phyloP scores from a whole-genome alignment of 2,329 filamentous ascomycete genomes.

The Aureobasidium lini region DNA sequence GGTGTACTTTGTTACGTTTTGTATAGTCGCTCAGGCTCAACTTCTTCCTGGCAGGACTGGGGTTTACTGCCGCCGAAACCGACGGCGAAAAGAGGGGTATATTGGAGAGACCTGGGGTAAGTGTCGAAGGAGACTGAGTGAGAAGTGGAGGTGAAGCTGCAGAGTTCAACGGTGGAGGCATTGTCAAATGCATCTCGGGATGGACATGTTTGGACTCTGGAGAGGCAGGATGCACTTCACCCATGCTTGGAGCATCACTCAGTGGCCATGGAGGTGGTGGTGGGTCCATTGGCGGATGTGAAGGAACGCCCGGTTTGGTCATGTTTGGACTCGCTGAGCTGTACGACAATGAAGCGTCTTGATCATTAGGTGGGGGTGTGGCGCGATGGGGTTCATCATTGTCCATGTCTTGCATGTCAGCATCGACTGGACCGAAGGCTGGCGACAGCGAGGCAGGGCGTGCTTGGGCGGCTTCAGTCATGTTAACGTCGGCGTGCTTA shows the following conservation, averaged over 20 bases:
- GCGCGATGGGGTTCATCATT: neutral
- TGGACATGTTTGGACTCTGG: slow-evolving; percentile 16
- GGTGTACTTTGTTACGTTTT: slow-evolving; percentile 32
- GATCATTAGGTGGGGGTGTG: neutral
- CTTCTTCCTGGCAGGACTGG: slow-evolving; percentile 40
- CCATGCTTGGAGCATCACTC: neutral
- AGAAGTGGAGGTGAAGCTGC: neutral
- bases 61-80: slow-evolving; percentile 34
- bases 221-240: slow-evolving; percentile 11
- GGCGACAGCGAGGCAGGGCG: neutral
- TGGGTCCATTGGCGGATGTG: slow-evolving; percentile 27
- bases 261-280: slow-evolving; percentile 22
- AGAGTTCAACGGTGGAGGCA: slow-evolving; percentile 26
- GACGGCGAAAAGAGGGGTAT: slow-evolving; percentile 28
- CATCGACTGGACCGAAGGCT: slow-evolving; percentile 8
- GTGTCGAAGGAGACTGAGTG: slow-evolving; percentile 23
- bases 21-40: slow-evolving; percentile 46
- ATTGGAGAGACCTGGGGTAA: slow-evolving; percentile 16
- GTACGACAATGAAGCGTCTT: neutral
- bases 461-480: slow-evolving; percentile 12
- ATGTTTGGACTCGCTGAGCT: slow-evolving; percentile 3
- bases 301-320: slow-evolving; percentile 7
- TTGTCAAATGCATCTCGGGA: slow-evolving; percentile 24
- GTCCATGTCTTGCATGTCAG: slow-evolving; percentile 41
- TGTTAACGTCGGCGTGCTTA: slow-evolving; percentile 12